Conservation (phyloP, 805 yeast species). For the Yamadazyma insecticola region DNA sequence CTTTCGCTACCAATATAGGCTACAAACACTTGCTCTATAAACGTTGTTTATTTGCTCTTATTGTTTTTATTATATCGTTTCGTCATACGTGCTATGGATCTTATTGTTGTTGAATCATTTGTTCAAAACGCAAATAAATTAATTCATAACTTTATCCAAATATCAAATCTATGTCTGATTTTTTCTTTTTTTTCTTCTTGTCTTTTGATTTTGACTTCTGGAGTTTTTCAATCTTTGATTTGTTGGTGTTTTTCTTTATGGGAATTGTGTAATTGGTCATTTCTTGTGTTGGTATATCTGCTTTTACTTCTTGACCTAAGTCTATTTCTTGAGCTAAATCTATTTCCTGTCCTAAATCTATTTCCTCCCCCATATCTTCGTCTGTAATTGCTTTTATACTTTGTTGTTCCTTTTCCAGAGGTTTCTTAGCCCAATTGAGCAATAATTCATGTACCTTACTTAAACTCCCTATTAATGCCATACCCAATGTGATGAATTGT, state of each 20-base stretch:
- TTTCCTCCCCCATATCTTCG: slow-evolving; percentile 19
- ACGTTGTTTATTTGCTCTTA: not conserved
- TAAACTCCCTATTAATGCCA: slow-evolving; percentile 56
- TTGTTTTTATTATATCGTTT: too few relatives aligned
- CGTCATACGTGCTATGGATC: too few relatives aligned
- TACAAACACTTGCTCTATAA: too few relatives aligned
- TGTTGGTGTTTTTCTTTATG: slow-evolving; percentile 4
- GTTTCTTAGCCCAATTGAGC: not conserved
- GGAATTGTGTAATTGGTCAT: not conserved
- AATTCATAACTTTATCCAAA: slow-evolving; percentile 3
- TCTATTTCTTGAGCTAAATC: too few relatives aligned
- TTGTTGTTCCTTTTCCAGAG: not conserved
- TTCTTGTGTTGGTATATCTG: too few relatives aligned
- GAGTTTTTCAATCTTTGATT: slow-evolving; percentile 9
- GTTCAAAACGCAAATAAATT: not conserved
- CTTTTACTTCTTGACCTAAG: slow-evolving; percentile 1
- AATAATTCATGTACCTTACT: slow-evolving; percentile 20
- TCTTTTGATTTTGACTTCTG: slow-evolving; percentile 12
- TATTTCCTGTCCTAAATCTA: slow-evolving; percentile 11
- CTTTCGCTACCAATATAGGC: too few relatives aligned
- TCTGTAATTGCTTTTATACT: not conserved
- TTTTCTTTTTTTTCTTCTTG: slow-evolving; percentile 43
- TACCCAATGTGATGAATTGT: slow-evolving; percentile 71
- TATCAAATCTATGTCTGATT: slow-evolving; percentile 11
- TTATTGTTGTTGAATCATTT: too few relatives aligned